Conservation (phyloP, 2,329 filamentous ascomycete species). For the Zasmidium cellare region DNA sequence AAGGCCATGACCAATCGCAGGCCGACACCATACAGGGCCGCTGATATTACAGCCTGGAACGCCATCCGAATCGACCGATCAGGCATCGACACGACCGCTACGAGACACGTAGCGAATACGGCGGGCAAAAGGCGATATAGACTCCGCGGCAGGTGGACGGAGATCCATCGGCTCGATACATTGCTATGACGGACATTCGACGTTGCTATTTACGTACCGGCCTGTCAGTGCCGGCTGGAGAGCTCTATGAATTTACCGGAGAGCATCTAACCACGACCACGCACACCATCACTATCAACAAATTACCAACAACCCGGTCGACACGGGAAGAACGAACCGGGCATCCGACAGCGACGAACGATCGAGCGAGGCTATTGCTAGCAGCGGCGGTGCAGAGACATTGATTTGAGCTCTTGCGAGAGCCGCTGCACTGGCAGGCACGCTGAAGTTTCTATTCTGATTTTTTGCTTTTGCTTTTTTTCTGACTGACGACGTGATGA, state of each 20-base stretch:
- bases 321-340: neutral
- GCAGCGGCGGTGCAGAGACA: neutral
- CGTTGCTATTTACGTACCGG: neutral
- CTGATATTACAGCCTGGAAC: slow-evolving; percentile 83
- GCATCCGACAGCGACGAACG: neutral
- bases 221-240: neutral
- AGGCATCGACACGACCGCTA: neutral
- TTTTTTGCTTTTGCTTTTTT: neutral
- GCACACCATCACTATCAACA: neutral
- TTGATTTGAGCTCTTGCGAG: neutral
- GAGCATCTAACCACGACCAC: neutral
- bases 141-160: neutral
- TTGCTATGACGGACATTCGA: neutral
- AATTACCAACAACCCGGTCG: neutral
- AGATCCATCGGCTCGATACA: neutral
- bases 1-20: neutral
- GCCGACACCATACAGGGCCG: neutral
- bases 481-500: neutral
- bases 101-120: neutral
- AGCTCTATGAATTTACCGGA: neutral
- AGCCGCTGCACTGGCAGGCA: neutral
- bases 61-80: slow-evolving; percentile 77
- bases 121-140: neutral
- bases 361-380: neutral
- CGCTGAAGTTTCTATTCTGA: too few species aligned